Base-by-base conservation (phyloP, 305 asterid genomes). In the Salvia sclarea region DNA sequence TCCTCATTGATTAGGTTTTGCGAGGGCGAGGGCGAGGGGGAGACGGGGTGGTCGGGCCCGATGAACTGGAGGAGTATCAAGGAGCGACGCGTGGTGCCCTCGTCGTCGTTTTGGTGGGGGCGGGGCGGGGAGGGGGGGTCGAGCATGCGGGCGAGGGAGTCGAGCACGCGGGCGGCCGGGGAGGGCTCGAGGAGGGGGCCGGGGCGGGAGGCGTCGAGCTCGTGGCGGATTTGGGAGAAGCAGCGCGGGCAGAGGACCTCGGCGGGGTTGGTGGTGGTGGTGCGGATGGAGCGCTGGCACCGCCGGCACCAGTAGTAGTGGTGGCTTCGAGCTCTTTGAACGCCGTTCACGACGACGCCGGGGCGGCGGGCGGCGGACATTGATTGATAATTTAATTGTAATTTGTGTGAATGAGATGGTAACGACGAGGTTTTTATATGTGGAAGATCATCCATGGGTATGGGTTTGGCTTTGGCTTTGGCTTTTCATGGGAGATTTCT, bases 271-370 rank as follows among this genome's bases (percentile, higher is more conserved):
- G 85, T 17, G 41, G 96, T 81, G 48, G 86, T 89, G 61, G 97
- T 89, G 12, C 99, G 62, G 35, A 89, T 61, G 60, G 95, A 83
- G 55, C 89, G 88, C 35, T 75, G 93, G 74, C 99, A 91, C 1
- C 69, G 74, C 2, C 88, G 78, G 50, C 98, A 94, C 98, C 99
- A 91, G 6, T 91, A 89, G 84, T 84, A 91, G 44, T 94, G 98
- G 79, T 86, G 84, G 0, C 90, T 94, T 64, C 98, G 65, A 60
- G 79, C 73, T 75, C 97, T 80, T 22, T 70, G 88, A 10, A 79
- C 74, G 20, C 97, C 96, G 63, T 87, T 88, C 12, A 86, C 85
- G 5, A 69, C 20, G 1, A 80, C 77, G 3, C 90, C 82, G 13
- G 81, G 81, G 13, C 83, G 86, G 20, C 82, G 85, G 2, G 13